A percentile compares a stretch with the other conserved stretches of the same genome.
Evolutionary conservation across 2,329 filamentous ascomycete genomes (phyloP).

Genomic region (Zarea fungicola): DNA sequence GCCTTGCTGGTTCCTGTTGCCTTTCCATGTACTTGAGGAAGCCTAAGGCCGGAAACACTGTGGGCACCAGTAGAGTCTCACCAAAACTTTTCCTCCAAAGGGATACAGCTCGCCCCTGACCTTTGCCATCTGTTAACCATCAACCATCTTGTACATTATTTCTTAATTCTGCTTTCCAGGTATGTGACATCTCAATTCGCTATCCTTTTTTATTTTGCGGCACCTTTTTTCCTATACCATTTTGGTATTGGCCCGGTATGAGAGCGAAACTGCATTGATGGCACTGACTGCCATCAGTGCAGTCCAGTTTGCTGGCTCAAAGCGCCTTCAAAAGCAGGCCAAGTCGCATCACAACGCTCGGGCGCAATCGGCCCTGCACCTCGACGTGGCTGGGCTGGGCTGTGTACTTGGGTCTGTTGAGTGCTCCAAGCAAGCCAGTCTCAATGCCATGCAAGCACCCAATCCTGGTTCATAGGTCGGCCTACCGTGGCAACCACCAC

Average conservation of each 20-base stretch:
- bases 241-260: too few species aligned
- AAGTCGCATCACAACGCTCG: not conserved
- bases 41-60: constrained; percentile 28
- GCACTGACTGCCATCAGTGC: too few species aligned
- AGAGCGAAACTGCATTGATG: too few species aligned
- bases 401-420: not conserved
- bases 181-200: not conserved
- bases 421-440: constrained; percentile 4
- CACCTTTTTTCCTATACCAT: not conserved
- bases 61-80: constrained; percentile 7
- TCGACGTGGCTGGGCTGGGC: not conserved
- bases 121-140: not conserved
- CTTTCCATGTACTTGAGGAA: constrained; percentile 25
- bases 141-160: constrained; percentile 11
- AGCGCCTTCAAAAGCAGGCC: too few species aligned
- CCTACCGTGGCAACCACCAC: constrained; percentile 6
- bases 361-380: constrained; percentile 7
- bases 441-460: constrained; percentile 5
- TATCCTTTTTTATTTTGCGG: not conserved
- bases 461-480: constrained; percentile 10
- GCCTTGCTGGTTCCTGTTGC: not conserved
- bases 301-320: too few species aligned
- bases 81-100: constrained; percentile 26
- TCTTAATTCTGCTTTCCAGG: not conserved
- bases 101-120: constrained; percentile 17